Conservation (phyloP, 164 flowering plant genomes). For the Macadamia tetraphylla region DNA sequence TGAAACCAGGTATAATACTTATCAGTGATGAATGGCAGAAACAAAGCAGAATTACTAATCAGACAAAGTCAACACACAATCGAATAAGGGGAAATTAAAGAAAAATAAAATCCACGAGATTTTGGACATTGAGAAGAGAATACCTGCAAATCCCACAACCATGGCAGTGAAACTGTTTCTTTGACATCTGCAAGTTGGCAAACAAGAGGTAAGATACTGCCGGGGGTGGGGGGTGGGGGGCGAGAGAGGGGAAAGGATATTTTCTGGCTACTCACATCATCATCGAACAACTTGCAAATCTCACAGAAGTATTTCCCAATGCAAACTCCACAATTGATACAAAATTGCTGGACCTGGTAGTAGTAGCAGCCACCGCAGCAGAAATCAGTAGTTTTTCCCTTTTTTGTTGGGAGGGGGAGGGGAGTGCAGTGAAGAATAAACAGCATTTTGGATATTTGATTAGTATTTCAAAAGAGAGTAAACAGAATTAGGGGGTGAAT, state of each 20-base stretch:
- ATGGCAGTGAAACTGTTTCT: slow-evolving; percentile 78
- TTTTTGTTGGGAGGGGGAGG: no score
- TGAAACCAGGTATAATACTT: slow-evolving; percentile 22
- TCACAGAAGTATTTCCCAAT: slow-evolving; percentile 86
- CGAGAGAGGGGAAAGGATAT: no score
- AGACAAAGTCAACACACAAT: neutral
- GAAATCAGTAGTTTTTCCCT: no score
- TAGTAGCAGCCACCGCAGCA: no score
- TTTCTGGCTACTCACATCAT: slow-evolving; percentile 59
- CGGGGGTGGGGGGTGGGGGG: neutral
- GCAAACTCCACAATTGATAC: slow-evolving; percentile 84
- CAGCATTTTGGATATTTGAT: no score
- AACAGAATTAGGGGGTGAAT: no score
- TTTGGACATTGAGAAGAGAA: neutral
- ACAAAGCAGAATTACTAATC: neutral
- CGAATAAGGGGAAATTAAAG: no score
- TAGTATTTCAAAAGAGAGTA: no score
- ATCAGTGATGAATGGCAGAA: neutral
- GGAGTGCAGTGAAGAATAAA: no score
- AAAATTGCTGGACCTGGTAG: slow-evolving; percentile 60
- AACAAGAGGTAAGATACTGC: slow-evolving; percentile 5
- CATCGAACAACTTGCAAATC: slow-evolving; percentile 80
- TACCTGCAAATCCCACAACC: slow-evolving; percentile 98
- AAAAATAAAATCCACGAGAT: no score
- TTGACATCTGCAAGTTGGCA: slow-evolving; percentile 56